A percentile compares a stretch with the other conserved stretches of the same genome.
Evolutionary conservation across 257 asterid genomes (phyloP).

Genomic region (Plantago major): DNA sequence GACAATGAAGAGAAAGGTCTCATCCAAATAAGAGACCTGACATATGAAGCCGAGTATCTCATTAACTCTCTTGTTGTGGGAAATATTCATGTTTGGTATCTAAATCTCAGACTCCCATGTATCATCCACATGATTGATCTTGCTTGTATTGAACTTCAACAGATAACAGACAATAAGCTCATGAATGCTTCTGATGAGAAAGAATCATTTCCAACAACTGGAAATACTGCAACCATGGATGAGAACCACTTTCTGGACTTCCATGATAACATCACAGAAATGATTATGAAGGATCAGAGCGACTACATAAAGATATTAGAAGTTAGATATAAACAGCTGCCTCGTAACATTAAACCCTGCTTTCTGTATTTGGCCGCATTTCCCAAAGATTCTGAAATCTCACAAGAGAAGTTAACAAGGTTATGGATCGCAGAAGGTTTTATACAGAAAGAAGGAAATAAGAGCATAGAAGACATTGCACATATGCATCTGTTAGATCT

Average conservation of each 20-base stretch:
- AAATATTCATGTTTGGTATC: not conserved
- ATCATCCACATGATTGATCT: not conserved
- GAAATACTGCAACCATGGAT: too few relatives aligned
- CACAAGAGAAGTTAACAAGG: not conserved
- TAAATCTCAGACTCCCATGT: not conserved
- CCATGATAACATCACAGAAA: not conserved
- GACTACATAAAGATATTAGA: not conserved
- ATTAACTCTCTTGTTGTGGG: not conserved
- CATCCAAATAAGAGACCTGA: not conserved
- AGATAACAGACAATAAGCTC: too few relatives aligned
- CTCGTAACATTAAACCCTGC: not conserved
- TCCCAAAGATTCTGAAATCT: not conserved
- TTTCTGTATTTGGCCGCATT: not conserved
- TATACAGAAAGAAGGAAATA: not conserved
- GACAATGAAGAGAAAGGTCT: not conserved
- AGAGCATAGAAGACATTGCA: not conserved
- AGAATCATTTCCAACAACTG: too few relatives aligned
- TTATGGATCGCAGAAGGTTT: not conserved
- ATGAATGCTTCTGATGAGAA: not conserved
- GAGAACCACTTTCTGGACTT: too few relatives aligned
- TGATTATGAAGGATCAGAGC: not conserved
- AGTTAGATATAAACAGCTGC: not conserved
- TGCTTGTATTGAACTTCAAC: not conserved
- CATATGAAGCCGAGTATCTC: constrained; percentile 2
- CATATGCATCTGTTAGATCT: not conserved